Conservation (phyloP, 1,139 yeast species). For the Saccharomyces hybrid region DNA sequence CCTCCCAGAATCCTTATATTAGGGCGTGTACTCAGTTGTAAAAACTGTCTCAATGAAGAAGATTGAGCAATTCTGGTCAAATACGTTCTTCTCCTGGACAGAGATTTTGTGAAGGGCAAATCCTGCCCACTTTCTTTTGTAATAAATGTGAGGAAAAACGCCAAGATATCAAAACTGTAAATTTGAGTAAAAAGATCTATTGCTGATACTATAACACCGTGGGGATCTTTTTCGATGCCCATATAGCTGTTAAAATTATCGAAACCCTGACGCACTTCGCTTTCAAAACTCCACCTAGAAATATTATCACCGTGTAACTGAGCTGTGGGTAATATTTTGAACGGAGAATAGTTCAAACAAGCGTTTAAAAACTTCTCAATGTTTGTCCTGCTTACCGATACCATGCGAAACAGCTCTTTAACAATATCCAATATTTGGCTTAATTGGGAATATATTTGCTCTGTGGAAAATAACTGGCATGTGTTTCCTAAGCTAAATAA, state of each 20-base stretch:
- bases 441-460: conserved; percentile 6
- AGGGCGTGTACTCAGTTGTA: no score
- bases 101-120: not conserved
- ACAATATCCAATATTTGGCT: conserved; percentile 7
- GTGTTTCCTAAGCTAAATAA: conserved; percentile 1
- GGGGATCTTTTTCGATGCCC: not conserved
- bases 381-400: conserved; percentile 11
- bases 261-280: not conserved
- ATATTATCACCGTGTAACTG: conserved; percentile 10
- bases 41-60: not conserved
- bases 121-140: not conserved
- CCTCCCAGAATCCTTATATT: no score
- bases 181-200: conserved; percentile 3
- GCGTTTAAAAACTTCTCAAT: conserved; percentile 19
- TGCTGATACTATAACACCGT: not conserved
- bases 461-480: conserved; percentile 1
- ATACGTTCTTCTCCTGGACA: not conserved
- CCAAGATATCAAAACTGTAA: not conserved
- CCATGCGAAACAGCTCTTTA: conserved; percentile 9
- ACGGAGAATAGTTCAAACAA: conserved; percentile 20
- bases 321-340: conserved; percentile 9
- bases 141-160: not conserved
- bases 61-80: not conserved
- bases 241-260: not conserved
- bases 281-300: conserved; percentile 3